phyloP scores from a whole-genome alignment of 2,329 filamentous ascomycete species.

The Dothideomycetes sp. region DNA sequence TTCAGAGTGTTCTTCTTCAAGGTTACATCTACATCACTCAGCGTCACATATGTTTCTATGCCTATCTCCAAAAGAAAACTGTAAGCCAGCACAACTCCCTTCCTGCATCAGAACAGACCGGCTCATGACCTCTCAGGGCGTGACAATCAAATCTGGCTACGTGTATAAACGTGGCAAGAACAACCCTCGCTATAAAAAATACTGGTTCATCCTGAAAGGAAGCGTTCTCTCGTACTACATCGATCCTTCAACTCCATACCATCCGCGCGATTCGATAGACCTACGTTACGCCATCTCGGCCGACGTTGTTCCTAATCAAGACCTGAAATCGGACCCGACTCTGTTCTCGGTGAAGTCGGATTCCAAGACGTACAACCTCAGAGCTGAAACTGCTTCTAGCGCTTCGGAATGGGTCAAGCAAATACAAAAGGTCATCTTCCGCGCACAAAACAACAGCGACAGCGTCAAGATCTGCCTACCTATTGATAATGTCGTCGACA shows the following conservation, averaged over 20 bases:
- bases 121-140: conserved; percentile 45
- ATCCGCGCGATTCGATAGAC: conserved; percentile 84
- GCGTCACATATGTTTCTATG: conserved; percentile 92
- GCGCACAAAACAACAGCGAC: conserved; percentile 91
- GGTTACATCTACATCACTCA: conserved; percentile 94
- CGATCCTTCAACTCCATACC: conserved; percentile 78
- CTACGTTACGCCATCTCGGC: conserved; percentile 85
- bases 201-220: conserved; percentile 88
- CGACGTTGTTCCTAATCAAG: conserved; percentile 59
- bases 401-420: conserved; percentile 96
- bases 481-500: conserved; percentile 78
- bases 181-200: conserved; percentile 78
- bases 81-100: conserved; percentile 24
- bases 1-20: conserved; percentile 85
- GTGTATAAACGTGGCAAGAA: conserved; percentile 80
- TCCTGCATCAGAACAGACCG: neutral
- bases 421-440: conserved; percentile 87
- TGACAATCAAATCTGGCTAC: conserved; percentile 73
- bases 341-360: conserved; percentile 76
- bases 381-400: conserved; percentile 75
- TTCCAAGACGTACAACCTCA: conserved; percentile 75
- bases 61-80: conserved; percentile 88
- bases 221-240: conserved; percentile 86
- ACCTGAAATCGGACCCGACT: conserved; percentile 59
- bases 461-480: conserved; percentile 93